phyloP scores from a whole-genome alignment of 2,329 filamentous ascomycete genomes.

The Bimuria novae-zelandiae region DNA sequence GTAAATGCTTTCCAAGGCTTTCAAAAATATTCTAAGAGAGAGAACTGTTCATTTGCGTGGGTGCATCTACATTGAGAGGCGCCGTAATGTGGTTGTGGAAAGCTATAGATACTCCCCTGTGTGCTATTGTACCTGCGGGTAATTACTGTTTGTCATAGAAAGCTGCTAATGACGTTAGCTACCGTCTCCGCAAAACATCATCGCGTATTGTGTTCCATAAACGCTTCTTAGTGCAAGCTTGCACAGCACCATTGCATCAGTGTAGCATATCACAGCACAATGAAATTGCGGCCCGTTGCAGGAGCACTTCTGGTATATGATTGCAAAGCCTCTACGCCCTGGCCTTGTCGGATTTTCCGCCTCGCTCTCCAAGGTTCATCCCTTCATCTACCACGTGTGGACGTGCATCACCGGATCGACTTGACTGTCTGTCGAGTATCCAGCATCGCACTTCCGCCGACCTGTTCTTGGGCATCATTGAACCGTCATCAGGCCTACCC shows the following conservation, averaged over 20 bases:
- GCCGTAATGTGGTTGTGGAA: too few species aligned
- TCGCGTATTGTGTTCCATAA: not conserved
- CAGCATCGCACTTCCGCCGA: not conserved
- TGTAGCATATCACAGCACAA: not conserved
- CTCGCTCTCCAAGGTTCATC: not conserved
- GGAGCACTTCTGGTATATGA: too few species aligned
- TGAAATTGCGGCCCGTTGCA: not conserved
- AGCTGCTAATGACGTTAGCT: too few species aligned
- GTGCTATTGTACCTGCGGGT: too few species aligned
- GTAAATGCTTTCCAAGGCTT: too few species aligned
- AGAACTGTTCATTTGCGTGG: too few species aligned
- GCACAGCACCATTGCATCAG: not conserved
- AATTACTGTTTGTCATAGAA: too few species aligned
- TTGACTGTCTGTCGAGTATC: not conserved
- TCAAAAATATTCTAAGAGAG: too few species aligned
- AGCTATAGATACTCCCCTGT: too few species aligned
- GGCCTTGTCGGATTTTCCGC: not conserved
- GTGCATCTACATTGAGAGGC: too few species aligned
- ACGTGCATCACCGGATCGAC: too few species aligned
- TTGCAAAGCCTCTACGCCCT: not conserved
- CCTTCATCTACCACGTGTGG: constrained; percentile 5
- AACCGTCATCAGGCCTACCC: not conserved
- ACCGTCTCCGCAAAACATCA: not conserved
- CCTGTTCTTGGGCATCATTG: not conserved
- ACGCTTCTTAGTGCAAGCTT: not conserved